Percentiles rank a stretch among this genome's conserved stretches.
Evolutionary conservation across 345 rosid genomes (phyloP).

Genomic region (Lagerstroemia speciosa): DNA sequence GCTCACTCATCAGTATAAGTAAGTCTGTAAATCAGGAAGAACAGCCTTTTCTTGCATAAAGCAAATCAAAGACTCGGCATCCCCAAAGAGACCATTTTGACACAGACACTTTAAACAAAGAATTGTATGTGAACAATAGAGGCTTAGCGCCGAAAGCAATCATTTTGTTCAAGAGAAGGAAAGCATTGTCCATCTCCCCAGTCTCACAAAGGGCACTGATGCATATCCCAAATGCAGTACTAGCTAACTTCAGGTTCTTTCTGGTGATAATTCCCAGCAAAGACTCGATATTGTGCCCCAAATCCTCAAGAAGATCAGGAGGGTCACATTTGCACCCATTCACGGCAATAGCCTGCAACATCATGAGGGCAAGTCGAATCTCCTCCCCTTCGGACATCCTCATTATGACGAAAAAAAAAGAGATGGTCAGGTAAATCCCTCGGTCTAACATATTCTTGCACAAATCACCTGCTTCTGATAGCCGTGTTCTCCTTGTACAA

Average conservation of each 20-base stretch:
- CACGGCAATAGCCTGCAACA: slow-evolving; percentile 37
- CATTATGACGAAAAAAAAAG: slow-evolving; percentile 39
- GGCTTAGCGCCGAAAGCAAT: slow-evolving; percentile 38
- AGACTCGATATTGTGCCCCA: slow-evolving; percentile 31
- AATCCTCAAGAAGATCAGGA: slow-evolving; percentile 15
- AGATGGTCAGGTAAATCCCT: slow-evolving; percentile 58
- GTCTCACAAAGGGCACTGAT: slow-evolving; percentile 44
- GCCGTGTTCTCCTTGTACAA: slow-evolving; percentile 38
- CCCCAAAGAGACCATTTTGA: slow-evolving; percentile 29
- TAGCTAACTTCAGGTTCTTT: slow-evolving; percentile 30
- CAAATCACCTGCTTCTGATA: slow-evolving; percentile 33
- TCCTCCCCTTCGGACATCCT: slow-evolving; percentile 43
- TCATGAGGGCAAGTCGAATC: slow-evolving; percentile 35
- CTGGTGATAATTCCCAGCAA: slow-evolving; percentile 37
- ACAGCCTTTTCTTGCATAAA: slow-evolving; percentile 34
- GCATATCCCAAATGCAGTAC: slow-evolving; percentile 38
- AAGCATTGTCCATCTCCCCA: slow-evolving; percentile 30
- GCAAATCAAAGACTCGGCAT: slow-evolving; percentile 27
- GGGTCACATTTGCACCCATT: slow-evolving; percentile 34
- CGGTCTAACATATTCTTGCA: slow-evolving; percentile 35
- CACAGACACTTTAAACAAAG: slow-evolving; percentile 44
- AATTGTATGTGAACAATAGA: slow-evolving; percentile 40
- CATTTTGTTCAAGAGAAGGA: slow-evolving; percentile 29
- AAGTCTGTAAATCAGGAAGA: slow-evolving; percentile 47
- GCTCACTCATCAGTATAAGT: slow-evolving; percentile 39